phyloP scores from a whole-genome alignment of 129 eudicot species.

The Tanacetum coccineum region DNA sequence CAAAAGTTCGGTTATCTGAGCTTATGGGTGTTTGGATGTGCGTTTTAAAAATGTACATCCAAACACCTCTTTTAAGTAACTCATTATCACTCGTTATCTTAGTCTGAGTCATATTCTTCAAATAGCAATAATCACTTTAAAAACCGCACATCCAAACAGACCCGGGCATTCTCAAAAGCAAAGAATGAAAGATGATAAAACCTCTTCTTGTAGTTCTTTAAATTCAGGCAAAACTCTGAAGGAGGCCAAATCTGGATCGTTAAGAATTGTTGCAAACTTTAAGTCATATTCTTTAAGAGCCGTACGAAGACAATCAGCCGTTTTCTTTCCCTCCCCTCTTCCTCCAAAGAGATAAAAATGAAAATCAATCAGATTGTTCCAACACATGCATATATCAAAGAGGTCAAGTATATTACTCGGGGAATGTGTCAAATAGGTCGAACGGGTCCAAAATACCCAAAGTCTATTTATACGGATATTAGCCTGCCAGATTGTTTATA shows the following conservation, averaged over 20 bases:
- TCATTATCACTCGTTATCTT: too few relatives aligned
- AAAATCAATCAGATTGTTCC: conserved; percentile 19
- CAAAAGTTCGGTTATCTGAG: too few relatives aligned
- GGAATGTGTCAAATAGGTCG: too few relatives aligned
- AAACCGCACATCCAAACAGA: background rate
- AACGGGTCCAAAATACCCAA: background rate
- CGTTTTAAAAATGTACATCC: background rate
- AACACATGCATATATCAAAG: background rate
- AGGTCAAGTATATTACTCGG: too few relatives aligned
- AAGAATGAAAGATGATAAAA: conserved; percentile 24
- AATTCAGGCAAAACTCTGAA: conserved; percentile 88
- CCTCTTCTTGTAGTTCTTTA: conserved; percentile 95
- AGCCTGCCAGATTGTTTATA: too few relatives aligned
- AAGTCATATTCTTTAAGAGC: conserved; percentile 86
- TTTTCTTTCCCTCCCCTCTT: conserved; percentile 95
- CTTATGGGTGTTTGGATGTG: background rate
- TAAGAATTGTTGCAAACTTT: conserved; percentile 90
- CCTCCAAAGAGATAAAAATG: conserved; percentile 38
- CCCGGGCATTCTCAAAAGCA: background rate
- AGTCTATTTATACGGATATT: too few relatives aligned
- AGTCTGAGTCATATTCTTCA: too few relatives aligned
- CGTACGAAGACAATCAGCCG: conserved; percentile 82
- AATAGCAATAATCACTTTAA: background rate
- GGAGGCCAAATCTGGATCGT: conserved; percentile 99
- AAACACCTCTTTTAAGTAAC: background rate